Evolutionary conservation across 2,329 filamentous ascomycete genomes (phyloP).

Genomic region (Phyllosticta capitalensis): DNA sequence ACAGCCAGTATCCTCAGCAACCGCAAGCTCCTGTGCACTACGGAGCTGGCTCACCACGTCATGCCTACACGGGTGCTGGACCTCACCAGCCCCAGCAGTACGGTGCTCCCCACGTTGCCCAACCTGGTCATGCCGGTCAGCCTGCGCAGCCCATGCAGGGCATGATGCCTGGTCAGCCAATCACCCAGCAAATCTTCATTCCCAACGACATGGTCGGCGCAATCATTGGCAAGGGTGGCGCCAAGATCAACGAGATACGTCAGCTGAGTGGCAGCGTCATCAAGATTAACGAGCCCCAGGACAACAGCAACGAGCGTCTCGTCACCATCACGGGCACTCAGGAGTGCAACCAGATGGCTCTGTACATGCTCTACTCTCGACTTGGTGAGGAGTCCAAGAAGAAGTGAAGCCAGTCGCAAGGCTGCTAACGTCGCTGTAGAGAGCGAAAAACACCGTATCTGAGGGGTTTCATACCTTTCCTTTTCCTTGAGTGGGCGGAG

Average conservation of each 20-base stretch:
- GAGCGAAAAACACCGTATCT: slow-evolving; percentile 18
- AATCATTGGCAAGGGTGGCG: slow-evolving; percentile 96
- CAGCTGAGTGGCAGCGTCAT: slow-evolving; percentile 96
- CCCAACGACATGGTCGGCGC: slow-evolving; percentile 99
- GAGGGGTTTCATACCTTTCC: slow-evolving; percentile 5
- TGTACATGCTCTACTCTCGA: slow-evolving; percentile 98
- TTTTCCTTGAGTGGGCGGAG: slow-evolving; percentile 4
- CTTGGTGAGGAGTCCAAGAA: slow-evolving; percentile 54
- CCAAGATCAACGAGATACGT: slow-evolving; percentile 98
- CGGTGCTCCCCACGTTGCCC: slow-evolving; percentile 45
- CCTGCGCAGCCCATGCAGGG: slow-evolving; percentile 67
- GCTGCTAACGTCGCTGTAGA: slow-evolving; percentile 10
- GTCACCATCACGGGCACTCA: slow-evolving; percentile 97
- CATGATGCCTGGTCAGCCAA: slow-evolving; percentile 62
- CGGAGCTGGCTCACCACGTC: slow-evolving; percentile 58
- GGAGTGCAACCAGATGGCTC: slow-evolving; percentile 98
- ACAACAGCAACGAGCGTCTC: slow-evolving; percentile 95
- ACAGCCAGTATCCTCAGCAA: slow-evolving; percentile 48
- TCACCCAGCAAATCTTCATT: slow-evolving; percentile 98
- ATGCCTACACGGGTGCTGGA: slow-evolving; percentile 65
- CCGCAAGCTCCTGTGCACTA: slow-evolving; percentile 66
- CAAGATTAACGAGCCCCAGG: slow-evolving; percentile 98
- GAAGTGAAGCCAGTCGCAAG: background rate
- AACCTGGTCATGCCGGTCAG: slow-evolving; percentile 54
- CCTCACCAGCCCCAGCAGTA: slow-evolving; percentile 67